Percentiles rank a stretch among this genome's conserved stretches.
Evolutionary conservation across 2,329 filamentous ascomycete species (phyloP).

Genomic region (Pseudogymnoascus sp.): DNA sequence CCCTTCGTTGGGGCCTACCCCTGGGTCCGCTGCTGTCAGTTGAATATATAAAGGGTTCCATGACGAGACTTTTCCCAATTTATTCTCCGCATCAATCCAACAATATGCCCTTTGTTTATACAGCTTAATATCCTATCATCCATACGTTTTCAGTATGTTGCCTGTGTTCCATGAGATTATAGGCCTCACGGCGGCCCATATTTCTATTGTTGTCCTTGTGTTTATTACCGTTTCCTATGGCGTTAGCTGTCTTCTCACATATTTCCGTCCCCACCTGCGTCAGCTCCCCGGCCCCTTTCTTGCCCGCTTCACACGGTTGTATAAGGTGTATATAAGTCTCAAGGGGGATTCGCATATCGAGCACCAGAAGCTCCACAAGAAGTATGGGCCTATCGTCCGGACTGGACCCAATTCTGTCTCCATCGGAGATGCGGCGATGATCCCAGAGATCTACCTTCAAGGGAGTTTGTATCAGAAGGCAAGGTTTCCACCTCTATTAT

Average conservation of each 20-base stretch:
- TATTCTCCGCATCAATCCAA: not conserved
- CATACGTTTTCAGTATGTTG: not conserved
- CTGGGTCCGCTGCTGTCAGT: not conserved
- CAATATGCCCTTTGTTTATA: not conserved
- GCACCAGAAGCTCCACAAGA: not conserved
- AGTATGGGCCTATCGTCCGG: conserved; percentile 11
- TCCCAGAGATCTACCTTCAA: conserved; percentile 10
- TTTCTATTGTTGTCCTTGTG: not conserved
- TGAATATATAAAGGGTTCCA: not conserved
- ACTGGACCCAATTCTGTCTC: conserved; percentile 9
- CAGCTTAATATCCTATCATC: not conserved
- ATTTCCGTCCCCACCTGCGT: conserved; percentile 1
- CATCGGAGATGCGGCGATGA: conserved; percentile 1
- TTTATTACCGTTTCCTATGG: not conserved
- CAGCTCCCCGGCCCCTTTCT: conserved; percentile 19
- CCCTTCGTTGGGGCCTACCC: not conserved
- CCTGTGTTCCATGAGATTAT: not conserved
- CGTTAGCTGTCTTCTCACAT: not conserved
- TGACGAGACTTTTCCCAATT: not conserved
- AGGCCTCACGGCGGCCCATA: not conserved
- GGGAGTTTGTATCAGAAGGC: conserved; percentile 9
- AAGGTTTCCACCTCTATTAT: not conserved
- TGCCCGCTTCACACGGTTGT: conserved; percentile 14
- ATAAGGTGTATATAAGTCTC: not conserved
- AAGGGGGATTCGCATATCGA: not conserved